A percentile compares a stretch with the other conserved stretches of the same genome.
These are phyloP conservation scores for Microcyclospora pomicola DNA, from an alignment of 2,329 filamentous ascomycete genomes.

Conservation along the genomic window DNA sequence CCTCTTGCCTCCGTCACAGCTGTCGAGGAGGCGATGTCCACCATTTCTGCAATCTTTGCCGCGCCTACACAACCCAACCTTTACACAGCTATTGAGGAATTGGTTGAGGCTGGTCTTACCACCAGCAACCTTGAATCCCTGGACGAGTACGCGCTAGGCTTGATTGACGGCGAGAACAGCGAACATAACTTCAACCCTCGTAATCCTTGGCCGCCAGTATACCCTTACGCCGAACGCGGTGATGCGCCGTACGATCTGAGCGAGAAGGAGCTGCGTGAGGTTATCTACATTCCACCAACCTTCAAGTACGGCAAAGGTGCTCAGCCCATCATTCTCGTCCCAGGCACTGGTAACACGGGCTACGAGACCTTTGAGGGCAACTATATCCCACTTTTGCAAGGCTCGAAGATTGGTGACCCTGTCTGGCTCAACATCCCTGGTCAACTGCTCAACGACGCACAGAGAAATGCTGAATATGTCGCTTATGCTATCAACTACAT, in stretches of 20 bases:
- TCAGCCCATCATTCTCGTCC: constrained; percentile 39
- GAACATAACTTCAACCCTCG: constrained; percentile 16
- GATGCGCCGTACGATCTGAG: constrained; percentile 38
- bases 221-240: constrained; percentile 22
- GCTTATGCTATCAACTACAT: constrained; percentile 48
- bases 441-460: constrained; percentile 34
- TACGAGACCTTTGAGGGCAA: constrained; percentile 33
- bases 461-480: constrained; percentile 41
- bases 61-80: constrained; percentile 16
- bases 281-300: constrained; percentile 37
- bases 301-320: constrained; percentile 35
- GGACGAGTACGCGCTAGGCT: constrained; percentile 11
- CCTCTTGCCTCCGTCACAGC: no score
- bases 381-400: constrained; percentile 35
- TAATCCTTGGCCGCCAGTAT: constrained; percentile 19
- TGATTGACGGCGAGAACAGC: constrained; percentile 14
- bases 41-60: constrained; percentile 5
- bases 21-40: constrained; percentile 1
- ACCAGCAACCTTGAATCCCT: constrained; percentile 11
- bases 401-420: constrained; percentile 32
- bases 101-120: constrained; percentile 18
- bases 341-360: constrained; percentile 39
- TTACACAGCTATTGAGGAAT: constrained; percentile 11
- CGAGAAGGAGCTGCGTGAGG: constrained; percentile 35
- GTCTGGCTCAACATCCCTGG: constrained; percentile 44